Base-by-base conservation (phyloP, 2,329 filamentous ascomycete genomes). In the Alternaria panax region DNA sequence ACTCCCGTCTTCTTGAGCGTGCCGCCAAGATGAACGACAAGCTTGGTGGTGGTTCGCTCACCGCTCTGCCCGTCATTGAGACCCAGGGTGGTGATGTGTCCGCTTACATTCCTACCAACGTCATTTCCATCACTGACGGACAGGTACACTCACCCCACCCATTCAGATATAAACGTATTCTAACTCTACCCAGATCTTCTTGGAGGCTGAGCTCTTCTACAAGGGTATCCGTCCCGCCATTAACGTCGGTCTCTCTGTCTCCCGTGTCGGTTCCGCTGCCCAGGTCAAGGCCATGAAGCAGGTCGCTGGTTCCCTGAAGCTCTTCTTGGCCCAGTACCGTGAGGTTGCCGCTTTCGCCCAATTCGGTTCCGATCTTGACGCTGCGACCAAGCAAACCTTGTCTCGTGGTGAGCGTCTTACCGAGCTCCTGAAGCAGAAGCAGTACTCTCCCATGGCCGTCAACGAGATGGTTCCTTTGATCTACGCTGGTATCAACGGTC, bases 231-330 rank as follows among this genome's bases (percentile, higher is more conserved):
- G 95, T 80, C 95, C 95, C 77, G 95, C 95, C 86, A 99, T 99
- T 84, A 99, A 99, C 89, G 95, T 99, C 91, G 95, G 95, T 95
- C 92, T 99, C 76, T 99, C 95, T 78, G 95, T 99, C 76, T 99
- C 95, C 75, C 95, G 95, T 92, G 95, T 99, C 90, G 95, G 95
- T 82, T 99, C 95, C 79, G 92, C 95, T 82, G 95, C 95, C 81
- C 95, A 99, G 89, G 89, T 98, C 83, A 99, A 98, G 92, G 93
- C 95, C 85, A 99, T 99, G 95, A 99, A 99, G 90, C 95, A 99
- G 88, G 95, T 99, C 77, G 95, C 95, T 79, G 95, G 95, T 89
- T 98, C 94, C 74, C 88, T 99, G 80, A 99, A 99, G 90, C 93
- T 99, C 76, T 99, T 98, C 93, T 92, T 99, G 91, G 95, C 95